Conservation (phyloP, 2,329 filamentous ascomycete genomes). For the Fusarium floridanum region DNA sequence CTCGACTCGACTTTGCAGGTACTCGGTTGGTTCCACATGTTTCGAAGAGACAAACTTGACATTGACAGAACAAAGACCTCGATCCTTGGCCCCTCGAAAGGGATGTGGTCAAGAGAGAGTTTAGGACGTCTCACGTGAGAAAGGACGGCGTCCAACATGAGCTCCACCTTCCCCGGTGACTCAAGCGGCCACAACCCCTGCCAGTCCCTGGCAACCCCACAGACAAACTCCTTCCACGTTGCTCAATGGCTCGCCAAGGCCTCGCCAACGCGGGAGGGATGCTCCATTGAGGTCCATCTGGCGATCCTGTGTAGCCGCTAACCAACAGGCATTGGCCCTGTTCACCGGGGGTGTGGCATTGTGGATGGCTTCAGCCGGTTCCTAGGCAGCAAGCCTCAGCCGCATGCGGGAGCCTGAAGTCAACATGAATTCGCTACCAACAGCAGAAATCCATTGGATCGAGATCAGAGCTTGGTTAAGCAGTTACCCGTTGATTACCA, state of each 20-base stretch:
- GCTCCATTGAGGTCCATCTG: background rate
- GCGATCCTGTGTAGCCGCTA: background rate
- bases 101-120: background rate
- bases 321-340: constrained; percentile 2
- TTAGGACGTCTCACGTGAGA: constrained; percentile 18
- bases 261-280: background rate
- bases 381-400: constrained; percentile 34
- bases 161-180: constrained; percentile 41
- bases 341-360: constrained; percentile 9
- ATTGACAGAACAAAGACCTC: background rate
- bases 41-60: background rate
- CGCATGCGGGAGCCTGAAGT: constrained; percentile 16
- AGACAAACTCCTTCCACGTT: background rate
- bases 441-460: background rate
- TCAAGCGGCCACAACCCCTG: constrained; percentile 34
- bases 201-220: background rate
- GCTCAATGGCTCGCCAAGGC: background rate
- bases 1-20: background rate
- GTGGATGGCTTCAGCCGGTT: constrained; percentile 17
- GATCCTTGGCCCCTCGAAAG: background rate
- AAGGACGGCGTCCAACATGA: background rate
- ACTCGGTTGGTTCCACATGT: background rate
- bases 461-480: background rate
- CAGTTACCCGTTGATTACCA: background rate
- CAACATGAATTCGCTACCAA: background rate